Base-by-base conservation (phyloP, 2,329 filamentous ascomycete genomes). In the Alternaria sp. region DNA sequence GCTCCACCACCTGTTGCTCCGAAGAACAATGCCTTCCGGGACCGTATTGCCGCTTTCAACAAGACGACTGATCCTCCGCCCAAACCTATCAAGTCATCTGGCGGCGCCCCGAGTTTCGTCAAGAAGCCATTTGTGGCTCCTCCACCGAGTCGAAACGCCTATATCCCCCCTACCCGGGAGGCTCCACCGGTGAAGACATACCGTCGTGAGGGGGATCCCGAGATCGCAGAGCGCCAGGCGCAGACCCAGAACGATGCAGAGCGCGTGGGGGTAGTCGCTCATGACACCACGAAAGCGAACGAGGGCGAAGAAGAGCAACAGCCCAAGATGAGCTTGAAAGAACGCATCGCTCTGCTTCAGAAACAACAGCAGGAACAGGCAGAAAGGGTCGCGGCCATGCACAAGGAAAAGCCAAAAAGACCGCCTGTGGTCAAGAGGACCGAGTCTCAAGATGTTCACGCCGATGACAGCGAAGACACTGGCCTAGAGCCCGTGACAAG, bases 41-140 rank as follows among this genome's bases (percentile, higher is more conserved):
- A 98, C 79, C 91, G 95, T 62, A 97, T 99, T 74, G 95, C 95
- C 33, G 94, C 95, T 42, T 99, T 99, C 81, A 99, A 99, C 79
- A 95, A 94, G 76, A 83, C 91, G 42, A 87, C 91, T 36, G 92
- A 93, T 5, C 88, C 93, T 3, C 95, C 95, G 8, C 83, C 95
- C 60, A 86, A 92, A n/a, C 95, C 95, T 1, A 94, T 96, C 80
- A 96, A 96, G 75, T 92, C 93, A 9, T 55, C 56, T 21, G 84
- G 85, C 59, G 87, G 87, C 2, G 75, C 80, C 10, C 84, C 86
- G 58, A 81, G 84, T 62, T 98, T 98, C 73, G 88, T 99, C 78
- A 97, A 94, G 84, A 98, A 98, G 79, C 93, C 94, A 0, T 99
- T 97, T 71, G 93, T 99, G 56, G 92, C 95, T 3, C 93, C 95